phyloP scores from a whole-genome alignment of 768 basidiomycete species.

The Tephrocybe rancida region DNA sequence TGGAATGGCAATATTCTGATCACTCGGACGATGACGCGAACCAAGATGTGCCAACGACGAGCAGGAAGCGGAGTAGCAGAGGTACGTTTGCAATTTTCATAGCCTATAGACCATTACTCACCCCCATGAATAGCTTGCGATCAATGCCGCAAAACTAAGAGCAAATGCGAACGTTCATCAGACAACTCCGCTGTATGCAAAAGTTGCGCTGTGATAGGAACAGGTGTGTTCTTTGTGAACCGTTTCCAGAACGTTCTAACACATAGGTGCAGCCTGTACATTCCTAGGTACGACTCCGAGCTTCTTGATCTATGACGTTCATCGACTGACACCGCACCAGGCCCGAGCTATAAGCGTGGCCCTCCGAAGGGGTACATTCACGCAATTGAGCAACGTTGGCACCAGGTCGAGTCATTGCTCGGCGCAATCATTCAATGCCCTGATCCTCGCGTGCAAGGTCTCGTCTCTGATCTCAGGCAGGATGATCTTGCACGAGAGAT shows the following conservation, averaged over 20 bases:
- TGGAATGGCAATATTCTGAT: constrained; percentile 66
- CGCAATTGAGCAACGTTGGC: constrained; percentile 90
- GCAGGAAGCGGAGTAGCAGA: constrained; percentile 66
- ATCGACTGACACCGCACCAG: constrained; percentile 32
- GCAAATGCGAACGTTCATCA: constrained; percentile 71
- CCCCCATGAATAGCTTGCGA: constrained; percentile 65
- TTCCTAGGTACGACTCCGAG: constrained; percentile 50
- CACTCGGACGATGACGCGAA: constrained; percentile 57
- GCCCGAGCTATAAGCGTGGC: constrained; percentile 81
- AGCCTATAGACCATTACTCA: background rate
- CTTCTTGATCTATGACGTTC: background rate
- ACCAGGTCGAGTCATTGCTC: constrained; percentile 89
- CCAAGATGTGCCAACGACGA: constrained; percentile 41
- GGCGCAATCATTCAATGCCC: constrained; percentile 78
- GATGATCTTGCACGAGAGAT: constrained; percentile 82
- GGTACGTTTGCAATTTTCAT: constrained; percentile 33
- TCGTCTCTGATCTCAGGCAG: constrained; percentile 64
- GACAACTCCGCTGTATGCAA: constrained; percentile 56
- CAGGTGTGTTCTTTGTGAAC: constrained; percentile 38
- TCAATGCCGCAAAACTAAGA: constrained; percentile 86
- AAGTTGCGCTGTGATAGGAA: constrained; percentile 61
- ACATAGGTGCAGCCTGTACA: constrained; percentile 54
- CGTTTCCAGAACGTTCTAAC: constrained; percentile 13
- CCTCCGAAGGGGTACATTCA: constrained; percentile 92
- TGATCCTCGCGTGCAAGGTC: constrained; percentile 61